Evolutionary conservation across 176 grass and related monocot species (phyloP).

Genomic region (Typha latifolia): DNA sequence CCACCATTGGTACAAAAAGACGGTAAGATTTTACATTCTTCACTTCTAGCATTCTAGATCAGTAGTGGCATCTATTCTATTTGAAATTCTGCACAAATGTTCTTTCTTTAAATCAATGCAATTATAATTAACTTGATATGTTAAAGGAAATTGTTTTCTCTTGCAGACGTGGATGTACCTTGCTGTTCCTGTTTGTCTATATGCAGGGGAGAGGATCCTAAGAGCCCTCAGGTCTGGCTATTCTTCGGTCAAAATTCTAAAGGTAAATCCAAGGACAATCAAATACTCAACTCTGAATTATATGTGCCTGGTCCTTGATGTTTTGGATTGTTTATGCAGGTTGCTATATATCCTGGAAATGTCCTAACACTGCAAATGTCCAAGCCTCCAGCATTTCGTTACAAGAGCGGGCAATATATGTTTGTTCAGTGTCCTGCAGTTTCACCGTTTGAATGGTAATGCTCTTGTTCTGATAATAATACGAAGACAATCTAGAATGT

Average conservation of each 20-base stretch:
- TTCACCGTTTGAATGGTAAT: conserved; percentile 94
- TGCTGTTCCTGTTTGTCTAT: conserved; percentile 69
- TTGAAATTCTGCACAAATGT: neutral
- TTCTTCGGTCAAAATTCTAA: conserved; percentile 74
- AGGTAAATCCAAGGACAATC: conserved; percentile 36
- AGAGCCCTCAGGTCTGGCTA: conserved; percentile 85
- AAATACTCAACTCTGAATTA: conserved; percentile 18
- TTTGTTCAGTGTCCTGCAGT: conserved; percentile 97
- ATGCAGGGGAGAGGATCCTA: conserved; percentile 75
- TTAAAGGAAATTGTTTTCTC: conserved; percentile 6
- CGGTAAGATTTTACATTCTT: conserved; percentile 38
- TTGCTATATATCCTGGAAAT: conserved; percentile 96
- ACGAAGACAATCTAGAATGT: neutral
- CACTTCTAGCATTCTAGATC: neutral
- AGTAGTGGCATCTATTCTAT: neutral
- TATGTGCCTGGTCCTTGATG: conserved; percentile 24
- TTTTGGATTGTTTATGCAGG: conserved; percentile 32
- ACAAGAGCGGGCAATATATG: conserved; percentile 99
- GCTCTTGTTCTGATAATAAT: neutral
- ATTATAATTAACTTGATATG: neutral
- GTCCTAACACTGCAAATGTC: conserved; percentile 96
- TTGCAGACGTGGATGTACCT: conserved; percentile 99
- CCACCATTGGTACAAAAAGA: conserved; percentile 60
- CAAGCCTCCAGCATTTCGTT: conserved; percentile 66
- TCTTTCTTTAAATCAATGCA: neutral